Evolutionary conservation across 192 early-diverging fungal species (phyloP).

Genomic region (Coemansia sp.): DNA sequence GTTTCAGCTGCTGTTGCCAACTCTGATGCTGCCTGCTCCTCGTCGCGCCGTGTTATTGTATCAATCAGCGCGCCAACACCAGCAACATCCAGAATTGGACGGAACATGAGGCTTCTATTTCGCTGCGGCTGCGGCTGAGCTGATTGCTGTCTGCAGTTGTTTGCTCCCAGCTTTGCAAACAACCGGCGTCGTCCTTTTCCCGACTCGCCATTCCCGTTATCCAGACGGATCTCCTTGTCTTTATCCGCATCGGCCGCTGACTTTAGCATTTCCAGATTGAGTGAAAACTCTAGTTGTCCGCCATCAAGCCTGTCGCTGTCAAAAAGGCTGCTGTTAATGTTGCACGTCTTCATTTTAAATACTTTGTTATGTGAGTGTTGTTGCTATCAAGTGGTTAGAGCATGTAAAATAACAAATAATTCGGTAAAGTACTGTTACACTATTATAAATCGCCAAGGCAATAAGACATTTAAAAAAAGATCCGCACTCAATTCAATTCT

Average conservation of each 20-base stretch:
- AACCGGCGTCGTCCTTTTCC: neutral
- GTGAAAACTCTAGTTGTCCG: slow-evolving; percentile 1
- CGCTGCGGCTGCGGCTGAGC: slow-evolving; percentile 22
- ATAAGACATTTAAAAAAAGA: too few relatives aligned
- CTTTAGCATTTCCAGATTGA: slow-evolving; percentile 5
- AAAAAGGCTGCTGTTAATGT: slow-evolving; percentile 3
- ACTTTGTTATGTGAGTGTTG: too few relatives aligned
- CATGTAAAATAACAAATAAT: too few relatives aligned
- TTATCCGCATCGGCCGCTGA: neutral
- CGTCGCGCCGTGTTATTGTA: slow-evolving; percentile 10
- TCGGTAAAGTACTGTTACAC: too few relatives aligned
- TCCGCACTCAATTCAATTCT: too few relatives aligned
- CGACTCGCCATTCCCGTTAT: neutral
- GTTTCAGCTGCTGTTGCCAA: neutral
- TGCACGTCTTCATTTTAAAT: neutral
- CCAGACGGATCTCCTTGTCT: neutral
- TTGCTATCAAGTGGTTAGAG: too few relatives aligned
- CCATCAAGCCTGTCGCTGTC: neutral
- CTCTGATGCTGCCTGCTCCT: neutral
- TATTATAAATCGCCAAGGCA: too few relatives aligned
- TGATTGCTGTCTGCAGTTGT: neutral
- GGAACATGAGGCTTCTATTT: slow-evolving; percentile 48
- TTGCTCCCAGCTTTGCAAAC: slow-evolving; percentile 2
- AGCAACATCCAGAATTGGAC: slow-evolving; percentile 35
- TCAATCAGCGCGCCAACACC: slow-evolving; percentile 44